A percentile compares a stretch with the other conserved stretches of the same genome.
Conservation (phyloP, 805 yeast species). For the Torulaspora franciscae region DNA sequence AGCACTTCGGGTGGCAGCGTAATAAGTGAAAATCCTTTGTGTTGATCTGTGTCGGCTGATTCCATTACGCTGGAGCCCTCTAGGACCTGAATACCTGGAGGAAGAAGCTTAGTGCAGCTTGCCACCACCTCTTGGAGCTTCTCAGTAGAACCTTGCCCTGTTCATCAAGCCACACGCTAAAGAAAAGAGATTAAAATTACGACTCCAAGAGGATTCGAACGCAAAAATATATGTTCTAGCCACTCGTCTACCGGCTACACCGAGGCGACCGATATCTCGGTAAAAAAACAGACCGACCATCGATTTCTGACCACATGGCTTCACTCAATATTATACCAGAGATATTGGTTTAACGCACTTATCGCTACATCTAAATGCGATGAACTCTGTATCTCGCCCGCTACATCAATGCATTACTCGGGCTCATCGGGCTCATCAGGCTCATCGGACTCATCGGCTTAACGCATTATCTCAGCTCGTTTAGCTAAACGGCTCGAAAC, state of each 20-base stretch:
- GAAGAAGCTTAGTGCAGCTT: not conserved
- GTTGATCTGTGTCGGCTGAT: not conserved
- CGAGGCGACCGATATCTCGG: too few species aligned
- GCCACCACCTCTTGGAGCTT: not conserved
- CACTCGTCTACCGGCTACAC: not conserved
- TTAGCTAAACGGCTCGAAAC: conserved; percentile 3
- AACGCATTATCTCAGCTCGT: not conserved
- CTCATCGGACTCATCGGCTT: conserved; percentile 2
- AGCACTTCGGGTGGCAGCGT: conserved; percentile 38
- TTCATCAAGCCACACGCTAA: not conserved
- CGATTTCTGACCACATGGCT: too few species aligned
- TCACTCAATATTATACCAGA: too few species aligned
- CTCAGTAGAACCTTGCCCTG: not conserved
- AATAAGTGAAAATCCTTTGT: conserved; percentile 4
- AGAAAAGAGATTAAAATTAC: not conserved
- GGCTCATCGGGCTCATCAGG: not conserved
- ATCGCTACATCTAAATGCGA: not conserved
- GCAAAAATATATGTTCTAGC: not conserved
- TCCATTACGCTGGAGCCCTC: not conserved
- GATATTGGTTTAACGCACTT: too few species aligned
- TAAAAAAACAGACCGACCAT: too few species aligned
- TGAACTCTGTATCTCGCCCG: too few species aligned
- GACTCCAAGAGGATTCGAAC: conserved; percentile 1
- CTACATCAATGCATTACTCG: not conserved
- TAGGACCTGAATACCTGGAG: too few species aligned